Percentiles rank a stretch among this genome's conserved stretches.
Evolutionary conservation across 1,284 basidiomycete species (phyloP).

Genomic region (Tilletia indica): DNA sequence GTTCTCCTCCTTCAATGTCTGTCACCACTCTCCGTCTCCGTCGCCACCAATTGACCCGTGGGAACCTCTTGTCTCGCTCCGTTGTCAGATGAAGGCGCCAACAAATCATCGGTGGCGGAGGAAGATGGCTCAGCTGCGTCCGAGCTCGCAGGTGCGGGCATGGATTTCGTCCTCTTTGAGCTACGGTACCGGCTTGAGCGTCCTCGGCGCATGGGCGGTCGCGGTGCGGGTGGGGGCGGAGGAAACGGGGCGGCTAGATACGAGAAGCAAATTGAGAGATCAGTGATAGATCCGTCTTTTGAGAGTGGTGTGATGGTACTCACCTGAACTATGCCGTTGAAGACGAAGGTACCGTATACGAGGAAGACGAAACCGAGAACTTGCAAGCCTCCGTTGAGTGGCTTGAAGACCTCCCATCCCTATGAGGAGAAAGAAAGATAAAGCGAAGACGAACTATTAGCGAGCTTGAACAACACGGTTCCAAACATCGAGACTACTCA

Average conservation of each 20-base stretch:
- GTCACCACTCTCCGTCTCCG: constrained; percentile 7
- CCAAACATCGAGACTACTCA: neutral
- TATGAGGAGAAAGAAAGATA: neutral
- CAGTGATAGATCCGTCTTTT: neutral
- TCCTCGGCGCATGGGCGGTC: constrained; percentile 1
- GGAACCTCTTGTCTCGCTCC: constrained; percentile 1
- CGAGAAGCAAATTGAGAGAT: neutral
- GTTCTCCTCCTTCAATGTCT: neutral
- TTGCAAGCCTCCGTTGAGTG: constrained; percentile 80
- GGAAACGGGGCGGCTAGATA: constrained; percentile 11
- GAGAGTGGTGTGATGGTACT: neutral
- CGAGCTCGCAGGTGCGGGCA: neutral
- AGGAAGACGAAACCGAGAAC: constrained; percentile 83
- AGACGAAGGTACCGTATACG: constrained; percentile 67
- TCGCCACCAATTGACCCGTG: neutral
- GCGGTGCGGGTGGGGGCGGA: constrained; percentile 13
- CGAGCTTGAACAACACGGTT: neutral
- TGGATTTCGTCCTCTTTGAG: neutral
- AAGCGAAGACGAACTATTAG: neutral
- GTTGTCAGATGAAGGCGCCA: neutral
- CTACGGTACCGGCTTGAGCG: constrained; percentile 12
- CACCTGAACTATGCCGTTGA: constrained; percentile 47
- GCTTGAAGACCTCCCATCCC: constrained; percentile 87
- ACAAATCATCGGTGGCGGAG: neutral
- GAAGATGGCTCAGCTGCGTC: neutral